Evolutionary conservation across 441 rosid genomes (phyloP), one percentile per base, ranked within the genome.

Genomic region (Rhodomyrtus psidioides): DNA sequence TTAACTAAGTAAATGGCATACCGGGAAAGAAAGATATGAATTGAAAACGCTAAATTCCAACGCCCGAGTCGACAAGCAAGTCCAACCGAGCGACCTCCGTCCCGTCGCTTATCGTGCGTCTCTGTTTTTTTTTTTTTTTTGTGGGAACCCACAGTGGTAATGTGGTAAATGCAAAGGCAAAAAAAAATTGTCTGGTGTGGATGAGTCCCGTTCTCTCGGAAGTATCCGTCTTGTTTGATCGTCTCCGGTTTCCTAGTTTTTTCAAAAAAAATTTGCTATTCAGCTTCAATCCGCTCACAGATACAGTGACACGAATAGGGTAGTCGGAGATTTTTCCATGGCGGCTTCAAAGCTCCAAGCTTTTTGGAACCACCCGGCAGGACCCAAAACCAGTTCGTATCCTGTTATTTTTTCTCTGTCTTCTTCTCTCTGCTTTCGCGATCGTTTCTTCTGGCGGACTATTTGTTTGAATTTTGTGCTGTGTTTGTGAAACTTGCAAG

Each of bases 351-450:
- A 94, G 94, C 92, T 96, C 57, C 94, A 94, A 87, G 93, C 95
- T 81, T 91, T 96, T n/a, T 96, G 99, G 99, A 96, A 93, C 89
- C 99, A 95, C 87, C 99, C 98, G 0, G 99, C 98, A 6, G 98
- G 99, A 79, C 99, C 98, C 53, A 95, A 96, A 90, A 96, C 99
- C 86, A 95, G 99, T 95, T 85, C 89, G 95, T 92, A 39, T 55
- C 51, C 79, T 10, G 49, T 6, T 70, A 10, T 39, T 42, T 21
- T 12, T 14, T 34, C 34, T 76, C 58, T 34, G 12, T 54, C 49
- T 84, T 28, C 19, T 49, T 54, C 23, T 39, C 70, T 58, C 53
- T 55, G 21, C 60, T 27, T 44, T 70, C 2, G 79, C 23, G 9
- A 23, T 65, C 39, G 42, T 59, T 46, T 58, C 44, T 12, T 58